Evolutionary conservation across 306 rosid species (phyloP), one percentile per base, ranked within the genome.

Genomic region (Corylus americana): DNA sequence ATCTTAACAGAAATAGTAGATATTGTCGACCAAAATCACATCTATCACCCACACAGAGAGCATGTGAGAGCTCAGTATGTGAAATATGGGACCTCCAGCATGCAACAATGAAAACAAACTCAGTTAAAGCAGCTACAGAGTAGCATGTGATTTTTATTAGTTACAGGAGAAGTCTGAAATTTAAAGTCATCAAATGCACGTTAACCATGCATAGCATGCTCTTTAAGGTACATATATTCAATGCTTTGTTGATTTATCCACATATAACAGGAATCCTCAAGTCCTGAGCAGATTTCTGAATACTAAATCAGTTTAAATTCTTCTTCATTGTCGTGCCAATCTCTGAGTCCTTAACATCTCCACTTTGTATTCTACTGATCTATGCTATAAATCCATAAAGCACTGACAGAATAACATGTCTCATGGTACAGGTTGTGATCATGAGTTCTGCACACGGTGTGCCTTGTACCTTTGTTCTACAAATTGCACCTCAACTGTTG

Each of bases 381-480:
- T 18, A 16, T 74, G 54, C 74, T 50, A 68, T 18, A 37, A 44
- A 61, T 57, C 47, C 31, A 18, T 78, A 18, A 13, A 39, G 61
- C n/a, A 12, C 17, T 68, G 50, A 20, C 48, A 57, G 20, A 20
- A 9, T 74, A 62, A 58, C 66, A 70, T n/a, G 57, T 68, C 35
- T 55, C 50, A 39, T 62, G 58, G 58, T 86, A 82, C 97, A 92
- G 99, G 97, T 74, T 95, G 98, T 79, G 97, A 90, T 55, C 99
- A 95, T 58, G 99, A 95, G 84, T 93, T 93, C 84, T 95, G 99
- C 87, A 89, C 96, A 39, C 90, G 87, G 35, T 95, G 98, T 83
- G 99, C 98, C 47, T 85, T 95, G 84, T 93, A 95, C 85, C 93
- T 92, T 35, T 95, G 99, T 77, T 91, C 99, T 0, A 90, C 98